Evolutionary conservation across 2,329 filamentous ascomycete genomes (phyloP).

Genomic region (Microdochium trichocladiopsis): DNA sequence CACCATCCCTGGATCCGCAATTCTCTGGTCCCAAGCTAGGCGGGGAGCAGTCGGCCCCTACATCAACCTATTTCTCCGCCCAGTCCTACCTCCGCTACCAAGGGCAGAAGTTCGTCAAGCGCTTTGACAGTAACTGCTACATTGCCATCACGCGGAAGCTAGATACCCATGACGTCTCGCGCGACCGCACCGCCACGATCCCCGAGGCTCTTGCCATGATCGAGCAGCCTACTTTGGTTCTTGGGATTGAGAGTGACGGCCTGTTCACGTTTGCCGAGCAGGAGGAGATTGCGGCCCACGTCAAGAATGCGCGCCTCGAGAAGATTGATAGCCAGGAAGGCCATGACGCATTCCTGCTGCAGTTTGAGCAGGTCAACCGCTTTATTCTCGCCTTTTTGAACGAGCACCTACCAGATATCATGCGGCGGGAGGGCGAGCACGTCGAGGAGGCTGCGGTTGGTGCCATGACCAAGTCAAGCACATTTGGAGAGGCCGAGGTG

Average conservation of each 20-base stretch:
- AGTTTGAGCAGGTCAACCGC: constrained; percentile 94
- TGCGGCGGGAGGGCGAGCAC: constrained; percentile 52
- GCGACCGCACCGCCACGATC: constrained; percentile 62
- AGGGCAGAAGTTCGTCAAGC: constrained; percentile 90
- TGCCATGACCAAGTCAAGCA: constrained; percentile 74
- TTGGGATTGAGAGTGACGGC: constrained; percentile 93
- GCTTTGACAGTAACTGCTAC: constrained; percentile 98
- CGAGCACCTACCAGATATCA: constrained; percentile 80
- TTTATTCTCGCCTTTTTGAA: constrained; percentile 80
- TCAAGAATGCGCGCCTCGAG: constrained; percentile 70
- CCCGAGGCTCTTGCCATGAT: constrained; percentile 73
- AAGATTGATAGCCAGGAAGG: constrained; percentile 92
- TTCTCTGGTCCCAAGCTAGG: constrained; percentile 56
- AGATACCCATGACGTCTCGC: constrained; percentile 91
- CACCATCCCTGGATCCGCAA: constrained; percentile 49
- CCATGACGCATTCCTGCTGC: constrained; percentile 90
- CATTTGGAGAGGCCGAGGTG: constrained; percentile 91
- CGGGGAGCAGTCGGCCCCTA: constrained; percentile 21
- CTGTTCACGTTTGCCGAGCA: constrained; percentile 97
- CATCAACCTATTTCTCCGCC: constrained; percentile 91
- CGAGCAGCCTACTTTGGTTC: constrained; percentile 79
- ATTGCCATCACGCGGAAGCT: constrained; percentile 97
- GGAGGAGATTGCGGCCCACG: constrained; percentile 77
- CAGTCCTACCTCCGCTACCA: constrained; percentile 98
- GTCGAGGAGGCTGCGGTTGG: constrained; percentile 44